Evolutionary conservation across 139 green algal genomes (phyloP).

Genomic region (Pseudopediastrum boryanum): DNA sequence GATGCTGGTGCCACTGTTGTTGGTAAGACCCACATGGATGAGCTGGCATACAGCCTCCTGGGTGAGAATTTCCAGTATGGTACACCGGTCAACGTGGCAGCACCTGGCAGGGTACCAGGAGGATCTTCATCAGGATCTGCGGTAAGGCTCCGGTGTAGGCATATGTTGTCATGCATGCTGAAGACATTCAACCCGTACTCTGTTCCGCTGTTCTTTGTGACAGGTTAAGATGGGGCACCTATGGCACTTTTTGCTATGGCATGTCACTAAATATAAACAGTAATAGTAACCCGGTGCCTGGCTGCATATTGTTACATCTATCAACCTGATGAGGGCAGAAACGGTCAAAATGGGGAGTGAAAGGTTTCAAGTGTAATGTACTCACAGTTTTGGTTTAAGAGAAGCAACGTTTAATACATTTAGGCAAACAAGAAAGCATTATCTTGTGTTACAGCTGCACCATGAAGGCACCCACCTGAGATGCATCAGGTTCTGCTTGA

Average conservation of each 20-base stretch:
- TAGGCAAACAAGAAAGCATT: neutral
- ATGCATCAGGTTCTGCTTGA: too few species aligned
- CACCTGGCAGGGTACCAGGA: conserved; percentile 80
- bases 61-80: conserved; percentile 92
- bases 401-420: neutral
- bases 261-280: too few species aligned
- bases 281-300: too few species aligned
- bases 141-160: conserved; percentile 48
- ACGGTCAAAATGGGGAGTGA: neutral
- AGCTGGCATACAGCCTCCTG: conserved; percentile 82
- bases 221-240: too few species aligned
- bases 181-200: too few species aligned
- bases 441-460: too few species aligned
- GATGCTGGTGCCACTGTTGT: conserved; percentile 71
- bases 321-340: too few species aligned
- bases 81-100: conserved; percentile 84
- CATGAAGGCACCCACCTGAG: too few species aligned
- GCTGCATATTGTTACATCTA: too few species aligned
- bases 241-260: too few species aligned
- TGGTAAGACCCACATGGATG: conserved; percentile 94
- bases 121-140: conserved; percentile 93
- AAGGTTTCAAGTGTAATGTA: neutral
- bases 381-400: neutral
- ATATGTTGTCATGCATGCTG: too few species aligned
- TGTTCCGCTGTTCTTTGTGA: too few species aligned